phyloP scores from a whole-genome alignment of 148 eudicot genomes.

The Rhododendron kiyosumense region DNA sequence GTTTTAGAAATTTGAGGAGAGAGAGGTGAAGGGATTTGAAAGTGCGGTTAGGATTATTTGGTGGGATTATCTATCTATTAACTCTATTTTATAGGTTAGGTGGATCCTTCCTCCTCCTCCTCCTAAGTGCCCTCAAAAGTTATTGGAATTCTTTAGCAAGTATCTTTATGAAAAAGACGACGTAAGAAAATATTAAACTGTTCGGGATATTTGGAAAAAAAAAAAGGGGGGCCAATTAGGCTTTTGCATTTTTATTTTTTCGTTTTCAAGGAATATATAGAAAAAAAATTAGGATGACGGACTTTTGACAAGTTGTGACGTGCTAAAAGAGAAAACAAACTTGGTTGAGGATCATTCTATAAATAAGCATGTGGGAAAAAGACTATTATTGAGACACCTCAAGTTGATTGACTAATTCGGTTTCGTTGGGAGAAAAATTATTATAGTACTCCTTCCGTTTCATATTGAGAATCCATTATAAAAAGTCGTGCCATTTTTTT shows the following conservation, averaged over 20 bases:
- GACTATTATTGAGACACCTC: not conserved
- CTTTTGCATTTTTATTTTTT: not conserved
- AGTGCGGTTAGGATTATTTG: not conserved
- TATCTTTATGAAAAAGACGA: no score
- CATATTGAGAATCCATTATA: no score
- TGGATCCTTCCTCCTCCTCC: not conserved
- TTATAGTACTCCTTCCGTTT: no score
- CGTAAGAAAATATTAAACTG: no score
- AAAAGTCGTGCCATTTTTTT: no score
- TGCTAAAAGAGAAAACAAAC: not conserved
- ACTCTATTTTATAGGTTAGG: not conserved
- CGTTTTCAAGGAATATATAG: not conserved
- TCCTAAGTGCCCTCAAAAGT: not conserved
- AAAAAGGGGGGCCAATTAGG: not conserved
- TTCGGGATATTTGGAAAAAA: no score
- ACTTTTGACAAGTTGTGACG: not conserved
- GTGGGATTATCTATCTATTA: not conserved
- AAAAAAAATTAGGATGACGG: not conserved
- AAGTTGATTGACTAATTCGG: not conserved
- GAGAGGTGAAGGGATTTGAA: not conserved
- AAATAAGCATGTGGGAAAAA: not conserved
- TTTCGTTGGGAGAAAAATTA: not conserved
- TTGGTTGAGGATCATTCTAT: not conserved
- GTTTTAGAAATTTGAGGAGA: not conserved
- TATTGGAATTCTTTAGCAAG: not conserved